Base-by-base conservation (phyloP, 1,284 basidiomycete species). In the Fomitopsis schrenkii region DNA sequence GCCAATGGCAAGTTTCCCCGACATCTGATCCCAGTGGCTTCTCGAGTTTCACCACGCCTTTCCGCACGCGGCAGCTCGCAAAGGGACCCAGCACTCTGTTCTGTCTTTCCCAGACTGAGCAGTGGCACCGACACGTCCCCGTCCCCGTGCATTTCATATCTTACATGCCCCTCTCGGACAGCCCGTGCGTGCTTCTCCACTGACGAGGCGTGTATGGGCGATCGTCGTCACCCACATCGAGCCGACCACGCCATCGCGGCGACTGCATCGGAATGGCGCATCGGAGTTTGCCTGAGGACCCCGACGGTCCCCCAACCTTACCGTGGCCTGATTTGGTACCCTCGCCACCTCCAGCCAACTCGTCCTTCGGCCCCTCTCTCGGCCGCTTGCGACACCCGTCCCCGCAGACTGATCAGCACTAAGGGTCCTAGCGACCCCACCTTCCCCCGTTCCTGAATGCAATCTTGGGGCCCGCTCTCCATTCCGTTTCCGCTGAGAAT, bases 21-120 rank as follows among this genome's bases (percentile, higher is more conserved):
- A 55, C 62, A 63, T 63, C 62, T 62, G 61, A 59, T 62, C 44
- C 58, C 54, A 54, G 46, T 22, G 17, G 36, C 53, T 59, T 59
- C 54, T 59, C 44, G 38, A 55, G 62, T 63, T 63, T 63, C 62
- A 62, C 56, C 62, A 62, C 56, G 42, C 28, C 61, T 28, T 53
- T 38, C 52, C 38, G 38, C 61, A 59, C 54, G 57, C 61, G 58
- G 58, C 58, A 41, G n/a, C 35, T 54, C 52, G 52, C 48, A 30
- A 26, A 50, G 19, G n/a, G 33, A 10, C 35, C 35, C 35, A 35
- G 35, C 28, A 38, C 22, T 17, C 4, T 10, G 12, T 5, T 22
- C 48, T 59, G 57, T 46, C 48, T 53, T 53, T 52, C 48, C 14
- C 36, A 26, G 57, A 30, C 35, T 19, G 35, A 6, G 35, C 35